These are phyloP conservation scores for Penicillium antarcticum DNA, from an alignment of 495 filamentous ascomycete genomes.

Conservation along the genomic window DNA sequence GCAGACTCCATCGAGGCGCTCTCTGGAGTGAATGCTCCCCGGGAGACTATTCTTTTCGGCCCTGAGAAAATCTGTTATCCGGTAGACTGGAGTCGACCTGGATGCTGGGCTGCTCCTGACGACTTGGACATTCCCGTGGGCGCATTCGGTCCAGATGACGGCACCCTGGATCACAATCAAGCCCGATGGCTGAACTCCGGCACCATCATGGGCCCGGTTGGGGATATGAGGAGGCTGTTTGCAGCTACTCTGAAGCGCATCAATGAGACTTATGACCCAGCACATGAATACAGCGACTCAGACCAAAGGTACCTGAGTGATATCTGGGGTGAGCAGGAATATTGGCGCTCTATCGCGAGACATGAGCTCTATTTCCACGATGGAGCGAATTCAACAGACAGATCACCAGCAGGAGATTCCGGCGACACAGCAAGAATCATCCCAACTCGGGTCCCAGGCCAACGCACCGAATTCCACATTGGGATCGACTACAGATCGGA, in stretches of 20 bases:
- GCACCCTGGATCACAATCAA: conserved; percentile 4
- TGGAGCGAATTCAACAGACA: conserved; percentile 1
- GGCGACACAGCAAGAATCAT: background rate
- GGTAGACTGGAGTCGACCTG: conserved; percentile 1
- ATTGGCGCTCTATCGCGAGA: conserved; percentile 2
- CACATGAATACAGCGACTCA: conserved; percentile 13
- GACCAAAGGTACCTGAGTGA: conserved; percentile 17
- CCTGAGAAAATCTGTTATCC: conserved; percentile 17
- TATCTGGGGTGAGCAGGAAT: conserved; percentile 16
- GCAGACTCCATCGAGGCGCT: background rate
- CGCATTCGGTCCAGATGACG: conserved; percentile 11
- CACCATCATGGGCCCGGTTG: conserved; percentile 13
- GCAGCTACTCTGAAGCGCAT: conserved; percentile 10
- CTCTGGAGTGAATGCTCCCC: conserved; percentile 1
- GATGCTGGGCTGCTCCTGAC: conserved; percentile 12
- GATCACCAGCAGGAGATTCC: background rate
- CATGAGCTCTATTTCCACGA: conserved; percentile 10
- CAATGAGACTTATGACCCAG: conserved; percentile 4
- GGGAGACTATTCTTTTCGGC: conserved; percentile 12
- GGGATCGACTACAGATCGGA: conserved; percentile 12
- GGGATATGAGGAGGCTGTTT: conserved; percentile 14
- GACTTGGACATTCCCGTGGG: conserved; percentile 8
- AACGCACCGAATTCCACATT: conserved; percentile 11
- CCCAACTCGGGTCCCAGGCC: background rate
- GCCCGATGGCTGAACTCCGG: conserved; percentile 16